phyloP scores from a whole-genome alignment of 83 land plant genomes.

The Thuja plicata region DNA sequence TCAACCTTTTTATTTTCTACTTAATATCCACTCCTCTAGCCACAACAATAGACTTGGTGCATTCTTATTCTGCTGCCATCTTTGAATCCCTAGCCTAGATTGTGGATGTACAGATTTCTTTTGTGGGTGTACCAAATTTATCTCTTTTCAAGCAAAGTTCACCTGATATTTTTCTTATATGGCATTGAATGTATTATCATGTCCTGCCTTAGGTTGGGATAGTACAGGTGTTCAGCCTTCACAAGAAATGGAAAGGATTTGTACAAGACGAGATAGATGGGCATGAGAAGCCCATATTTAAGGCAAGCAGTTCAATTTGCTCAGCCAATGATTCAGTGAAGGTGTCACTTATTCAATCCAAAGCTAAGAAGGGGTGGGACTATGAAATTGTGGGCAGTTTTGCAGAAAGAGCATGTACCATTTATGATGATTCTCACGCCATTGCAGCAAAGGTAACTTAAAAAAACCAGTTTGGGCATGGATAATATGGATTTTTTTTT shows the following conservation, averaged over 20 bases:
- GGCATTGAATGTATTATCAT: too few species aligned
- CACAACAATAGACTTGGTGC: too few species aligned
- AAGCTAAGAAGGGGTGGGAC: constrained; percentile 18
- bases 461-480: not conserved
- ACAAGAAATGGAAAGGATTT: constrained; percentile 47
- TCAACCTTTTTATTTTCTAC: too few species aligned
- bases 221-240: constrained; percentile 35
- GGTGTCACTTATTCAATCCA: constrained; percentile 14
- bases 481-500: not conserved
- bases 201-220: not conserved
- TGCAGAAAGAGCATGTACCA: constrained; percentile 33
- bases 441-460: constrained; percentile 43
- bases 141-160: too few species aligned
- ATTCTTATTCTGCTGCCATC: too few species aligned
- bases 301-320: constrained; percentile 24
- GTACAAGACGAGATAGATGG: constrained; percentile 31
- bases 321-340: not conserved
- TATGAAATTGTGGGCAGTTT: constrained; percentile 47
- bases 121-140: too few species aligned
- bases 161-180: too few species aligned
- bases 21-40: too few species aligned
- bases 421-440: constrained; percentile 26
- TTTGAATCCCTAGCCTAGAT: too few species aligned
- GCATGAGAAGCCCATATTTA: constrained; percentile 34
- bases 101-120: too few species aligned